Base-by-base conservation (phyloP, 2,329 filamentous ascomycete genomes). In the Periconia sp. region DNA sequence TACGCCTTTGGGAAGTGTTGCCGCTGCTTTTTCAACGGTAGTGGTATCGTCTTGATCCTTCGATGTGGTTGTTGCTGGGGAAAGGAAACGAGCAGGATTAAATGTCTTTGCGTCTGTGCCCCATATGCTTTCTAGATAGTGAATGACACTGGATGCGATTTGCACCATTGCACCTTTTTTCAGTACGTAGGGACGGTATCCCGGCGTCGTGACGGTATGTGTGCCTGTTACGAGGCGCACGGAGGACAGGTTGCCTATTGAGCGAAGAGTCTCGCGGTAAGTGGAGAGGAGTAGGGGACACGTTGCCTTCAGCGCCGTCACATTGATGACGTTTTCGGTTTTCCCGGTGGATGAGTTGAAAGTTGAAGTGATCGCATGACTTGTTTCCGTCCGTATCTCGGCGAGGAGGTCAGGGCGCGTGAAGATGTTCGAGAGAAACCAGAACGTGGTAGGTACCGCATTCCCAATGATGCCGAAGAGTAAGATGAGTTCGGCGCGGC, bases 261-360 rank as follows among this genome's bases (percentile, higher is more conserved):
- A 49, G 10, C 79, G 74, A 37, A 81, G 68, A 0, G 71, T 72
- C 58, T 82, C 80, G 35, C 74, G 73, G 61, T 77, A 80, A n/a
- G 73, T 72, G 49, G 75, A 74, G 3, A 77, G 58, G 6, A 82
- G 65, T 6, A 81, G 61, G 0, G 78, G 77, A 45, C 74, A 74
- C 7, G 64, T 56, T 10, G 51, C 49, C 40, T 57, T 61, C 13
- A 61, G 33, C 7, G 20, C 37, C 1, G 37, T 18, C 2, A 61
- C 49, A n/a, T 41, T 46, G 41, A 61, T 48, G 1, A n/a, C 37
- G n/a, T 53, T 56, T 31, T 55, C 27, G 45, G 41, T 50, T 23
- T 37, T 17, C 7, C 6, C 17, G 2, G 27, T 50, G 13, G 20
- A 5, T 14, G 13, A 17, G 30, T 43, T 45, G 27, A 13, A 14